Evolutionary conservation across 2,329 filamentous ascomycete genomes (phyloP).

Genomic region (Laburnicola sp.): DNA sequence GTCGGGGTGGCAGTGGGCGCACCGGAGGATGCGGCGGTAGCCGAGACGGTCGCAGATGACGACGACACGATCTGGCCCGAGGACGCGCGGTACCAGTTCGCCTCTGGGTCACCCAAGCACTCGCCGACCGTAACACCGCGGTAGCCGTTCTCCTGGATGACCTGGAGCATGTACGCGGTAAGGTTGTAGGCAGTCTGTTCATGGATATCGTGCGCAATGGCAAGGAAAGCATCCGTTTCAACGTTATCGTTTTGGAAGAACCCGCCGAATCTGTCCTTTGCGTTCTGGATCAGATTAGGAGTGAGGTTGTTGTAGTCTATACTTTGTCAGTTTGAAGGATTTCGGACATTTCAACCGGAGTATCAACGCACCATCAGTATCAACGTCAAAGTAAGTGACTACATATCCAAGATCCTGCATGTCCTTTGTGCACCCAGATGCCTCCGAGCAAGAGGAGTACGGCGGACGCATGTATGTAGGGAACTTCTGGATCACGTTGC

Average conservation of each 20-base stretch:
- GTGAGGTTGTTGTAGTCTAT: constrained; percentile 38
- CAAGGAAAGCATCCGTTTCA: constrained; percentile 48
- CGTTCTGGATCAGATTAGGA: constrained; percentile 33
- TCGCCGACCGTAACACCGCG: constrained; percentile 54
- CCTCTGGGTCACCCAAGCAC: constrained; percentile 50
- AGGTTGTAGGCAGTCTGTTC: constrained; percentile 50
- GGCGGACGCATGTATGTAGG: constrained; percentile 59
- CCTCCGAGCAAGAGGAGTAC: constrained; percentile 52
- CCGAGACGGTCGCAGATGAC: constrained; percentile 17
- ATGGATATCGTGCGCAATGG: constrained; percentile 58
- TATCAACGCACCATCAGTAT: constrained; percentile 54
- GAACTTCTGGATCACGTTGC: constrained; percentile 58
- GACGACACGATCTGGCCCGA: constrained; percentile 41
- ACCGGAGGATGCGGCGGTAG: constrained; percentile 14
- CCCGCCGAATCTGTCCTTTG: constrained; percentile 46
- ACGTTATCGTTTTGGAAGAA: constrained; percentile 44
- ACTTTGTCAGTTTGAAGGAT: neutral
- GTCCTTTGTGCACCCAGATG: constrained; percentile 44
- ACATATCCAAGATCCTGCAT: constrained; percentile 56
- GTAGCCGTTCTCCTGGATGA: constrained; percentile 44
- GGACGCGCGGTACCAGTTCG: constrained; percentile 54
- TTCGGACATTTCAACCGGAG: neutral
- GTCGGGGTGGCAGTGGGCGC: constrained; percentile 16
- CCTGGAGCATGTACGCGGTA: constrained; percentile 50
- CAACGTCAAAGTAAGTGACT: constrained; percentile 63